phyloP scores from a whole-genome alignment of 163 green algal genomes.

The Scenedesmus sp. region DNA sequence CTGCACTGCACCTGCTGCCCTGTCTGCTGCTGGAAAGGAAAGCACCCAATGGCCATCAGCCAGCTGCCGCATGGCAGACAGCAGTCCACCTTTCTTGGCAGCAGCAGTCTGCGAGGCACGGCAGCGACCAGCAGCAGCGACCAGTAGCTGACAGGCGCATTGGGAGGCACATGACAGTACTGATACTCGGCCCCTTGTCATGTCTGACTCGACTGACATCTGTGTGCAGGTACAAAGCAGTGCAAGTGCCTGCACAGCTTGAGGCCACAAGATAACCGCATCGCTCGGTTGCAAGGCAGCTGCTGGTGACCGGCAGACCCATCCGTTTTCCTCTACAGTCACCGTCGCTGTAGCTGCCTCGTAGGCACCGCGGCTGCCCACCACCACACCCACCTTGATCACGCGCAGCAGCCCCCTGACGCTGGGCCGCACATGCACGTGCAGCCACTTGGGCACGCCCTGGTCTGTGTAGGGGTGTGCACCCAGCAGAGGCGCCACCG shows the following conservation, averaged over 20 bases:
- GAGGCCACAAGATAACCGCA: neutral
- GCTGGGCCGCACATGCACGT: conserved; percentile 86
- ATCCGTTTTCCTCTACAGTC: neutral
- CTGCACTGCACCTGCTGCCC: conserved; percentile 61
- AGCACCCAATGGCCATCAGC: conserved; percentile 91
- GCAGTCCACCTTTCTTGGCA: conserved; percentile 63
- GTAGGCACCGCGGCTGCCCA: too few species aligned
- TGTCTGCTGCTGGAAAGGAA: conserved; percentile 77
- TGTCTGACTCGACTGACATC: too few species aligned
- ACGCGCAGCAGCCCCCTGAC: conserved; percentile 75
- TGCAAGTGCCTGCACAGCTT: neutral
- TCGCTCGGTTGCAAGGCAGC: neutral
- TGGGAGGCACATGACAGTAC: too few species aligned
- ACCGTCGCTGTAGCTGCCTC: too few species aligned
- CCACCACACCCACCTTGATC: conserved; percentile 34
- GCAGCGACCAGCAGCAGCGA: neutral
- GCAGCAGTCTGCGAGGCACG: conserved; percentile 49
- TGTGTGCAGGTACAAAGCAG: neutral
- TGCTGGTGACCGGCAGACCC: too few species aligned
- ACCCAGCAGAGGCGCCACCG: conserved; percentile 58
- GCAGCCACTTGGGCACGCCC: conserved; percentile 69
- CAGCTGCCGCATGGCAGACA: conserved; percentile 70
- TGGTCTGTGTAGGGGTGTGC: conserved; percentile 32
- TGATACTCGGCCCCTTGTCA: too few species aligned
- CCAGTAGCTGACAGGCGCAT: neutral